These are phyloP conservation scores for Ceratocystis cacaofunesta DNA, from an alignment of 2,329 filamentous ascomycete species.

Conservation along the genomic window DNA sequence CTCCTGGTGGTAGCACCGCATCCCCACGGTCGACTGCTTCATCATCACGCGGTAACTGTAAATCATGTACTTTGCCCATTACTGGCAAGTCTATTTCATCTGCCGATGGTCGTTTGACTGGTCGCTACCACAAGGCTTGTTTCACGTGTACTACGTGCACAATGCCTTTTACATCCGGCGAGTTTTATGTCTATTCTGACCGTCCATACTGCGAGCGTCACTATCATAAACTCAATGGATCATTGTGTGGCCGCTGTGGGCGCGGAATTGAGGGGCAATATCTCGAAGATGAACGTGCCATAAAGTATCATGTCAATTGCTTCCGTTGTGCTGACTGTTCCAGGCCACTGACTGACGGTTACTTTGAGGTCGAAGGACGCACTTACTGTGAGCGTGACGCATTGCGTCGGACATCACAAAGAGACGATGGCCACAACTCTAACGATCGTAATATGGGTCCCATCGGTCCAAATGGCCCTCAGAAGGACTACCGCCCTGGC, in stretches of 20 bases:
- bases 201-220: constrained; percentile 81
- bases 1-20: constrained; percentile 8
- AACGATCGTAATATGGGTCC: constrained; percentile 17
- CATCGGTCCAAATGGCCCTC: constrained; percentile 7
- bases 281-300: constrained; percentile 60
- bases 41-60: constrained; percentile 59
- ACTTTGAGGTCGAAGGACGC: constrained; percentile 71
- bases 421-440: constrained; percentile 4
- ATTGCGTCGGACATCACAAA: constrained; percentile 33
- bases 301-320: constrained; percentile 78
- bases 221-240: constrained; percentile 84
- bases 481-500: constrained; percentile 8
- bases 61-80: constrained; percentile 65
- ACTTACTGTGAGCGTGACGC: constrained; percentile 84
- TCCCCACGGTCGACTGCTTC: constrained; percentile 21
- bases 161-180: constrained; percentile 66
- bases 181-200: constrained; percentile 85
- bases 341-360: constrained; percentile 61
- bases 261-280: constrained; percentile 88
- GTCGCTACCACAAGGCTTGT: constrained; percentile 87
- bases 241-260: constrained; percentile 65
- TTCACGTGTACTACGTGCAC: constrained; percentile 81
- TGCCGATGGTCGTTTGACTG: constrained; percentile 78
- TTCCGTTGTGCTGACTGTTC: constrained; percentile 73
- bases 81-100: constrained; percentile 86